Conservation (phyloP, 192 early-diverging fungal genomes). For the Coemansia sp. region DNA sequence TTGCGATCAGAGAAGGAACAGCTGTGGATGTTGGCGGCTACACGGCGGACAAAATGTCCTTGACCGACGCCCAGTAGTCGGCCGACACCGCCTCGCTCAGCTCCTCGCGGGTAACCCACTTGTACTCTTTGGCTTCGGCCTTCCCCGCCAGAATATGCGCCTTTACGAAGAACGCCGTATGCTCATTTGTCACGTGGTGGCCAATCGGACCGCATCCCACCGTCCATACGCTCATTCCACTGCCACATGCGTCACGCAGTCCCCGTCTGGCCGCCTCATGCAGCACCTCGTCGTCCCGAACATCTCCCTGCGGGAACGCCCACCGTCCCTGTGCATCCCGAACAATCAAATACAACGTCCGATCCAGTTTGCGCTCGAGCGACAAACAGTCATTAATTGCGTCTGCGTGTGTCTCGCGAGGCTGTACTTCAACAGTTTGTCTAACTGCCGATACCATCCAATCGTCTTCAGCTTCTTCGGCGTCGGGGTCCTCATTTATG, state of each 20-base stretch:
- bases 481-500: neutral
- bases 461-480: conserved; percentile 1
- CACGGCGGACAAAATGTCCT: conserved; percentile 42
- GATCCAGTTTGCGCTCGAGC: conserved; percentile 73
- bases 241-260: conserved; percentile 70
- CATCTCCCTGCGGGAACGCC: conserved; percentile 70
- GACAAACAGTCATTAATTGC: conserved; percentile 61
- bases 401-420: conserved; percentile 66
- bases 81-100: conserved; percentile 27
- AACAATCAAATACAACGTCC: conserved; percentile 81
- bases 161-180: conserved; percentile 83
- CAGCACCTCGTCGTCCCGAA: conserved; percentile 69
- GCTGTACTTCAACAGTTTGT: conserved; percentile 61
- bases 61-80: conserved; percentile 50
- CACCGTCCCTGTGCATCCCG: conserved; percentile 65
- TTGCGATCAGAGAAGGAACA: too few relatives aligned
- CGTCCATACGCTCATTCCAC: conserved; percentile 78
- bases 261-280: conserved; percentile 72
- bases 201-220: conserved; percentile 84
- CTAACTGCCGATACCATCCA: neutral
- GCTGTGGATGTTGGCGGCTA: neutral
- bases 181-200: conserved; percentile 54
- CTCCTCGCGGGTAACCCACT: conserved; percentile 53
- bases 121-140: conserved; percentile 46
- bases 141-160: conserved; percentile 77